Evolutionary conservation across 2,329 filamentous ascomycete species (phyloP), one percentile per base, ranked within the genome.

Genomic region (Talaromyces sp.): DNA sequence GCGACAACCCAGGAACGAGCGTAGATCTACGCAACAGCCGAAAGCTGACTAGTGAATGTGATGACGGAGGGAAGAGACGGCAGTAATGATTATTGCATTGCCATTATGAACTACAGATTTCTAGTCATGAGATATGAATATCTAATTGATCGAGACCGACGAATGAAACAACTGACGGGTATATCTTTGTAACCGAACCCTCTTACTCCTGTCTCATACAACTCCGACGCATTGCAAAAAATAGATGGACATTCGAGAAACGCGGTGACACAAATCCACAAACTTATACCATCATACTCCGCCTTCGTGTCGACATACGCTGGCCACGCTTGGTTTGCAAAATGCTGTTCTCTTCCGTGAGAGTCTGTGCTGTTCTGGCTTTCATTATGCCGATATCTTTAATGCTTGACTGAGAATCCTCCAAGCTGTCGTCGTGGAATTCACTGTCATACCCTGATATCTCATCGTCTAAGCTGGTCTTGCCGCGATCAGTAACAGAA

Each of bases 281-380:
- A 41, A 27, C n/a, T 66, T 64, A 79, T 56, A 79, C 66, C 74
- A 79, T 77, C 76, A 78, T 80, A 65, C 77, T 80, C 66, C 71
- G 75, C 67, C 78, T 73, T 61, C 77, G 72, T 35, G 74, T 70
- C 22, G 71, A 71, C 56, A 70, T 70, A n/a, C 76, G 73, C 50
- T 76, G 73, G 11, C 71, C 70, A n/a, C 74, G 73, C 56, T 66
- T 72, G 31, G 59, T 52, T 62, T 67, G 66, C 41, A 54, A 66
- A n/a, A n/a, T 45, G 22, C 62, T 56, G 60, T 68, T 67, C n/a
- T 66, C 66, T 57, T 63, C 50, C 24, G 54, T 41, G 16, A 62
- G 47, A 43, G 27, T 47, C 9, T 43, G 52, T 48, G 50, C 39
- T 24, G 39, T 37, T 62, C 13, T 63, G 35, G 37, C 39, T 35